These are phyloP conservation scores for Metarhizium rileyi DNA, from an alignment of 2,329 filamentous ascomycete genomes.

Conservation along the genomic window DNA sequence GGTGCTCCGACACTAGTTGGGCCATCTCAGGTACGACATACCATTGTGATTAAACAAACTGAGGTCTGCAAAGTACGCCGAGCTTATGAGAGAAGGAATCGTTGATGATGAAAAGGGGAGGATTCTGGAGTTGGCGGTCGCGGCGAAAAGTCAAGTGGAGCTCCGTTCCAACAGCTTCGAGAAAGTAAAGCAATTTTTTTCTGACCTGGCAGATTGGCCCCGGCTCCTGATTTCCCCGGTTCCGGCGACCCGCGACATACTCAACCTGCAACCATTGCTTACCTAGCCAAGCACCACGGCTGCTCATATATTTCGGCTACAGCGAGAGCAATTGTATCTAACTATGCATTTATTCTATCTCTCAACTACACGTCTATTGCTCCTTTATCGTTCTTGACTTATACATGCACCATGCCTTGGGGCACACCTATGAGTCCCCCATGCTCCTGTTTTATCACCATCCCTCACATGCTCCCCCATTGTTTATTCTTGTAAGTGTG, in stretches of 20 bases:
- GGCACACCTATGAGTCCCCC: background rate
- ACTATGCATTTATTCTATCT: background rate
- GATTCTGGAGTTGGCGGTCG: background rate
- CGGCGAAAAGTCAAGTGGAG: conserved; percentile 16
- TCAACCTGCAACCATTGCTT: background rate
- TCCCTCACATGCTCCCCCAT: background rate
- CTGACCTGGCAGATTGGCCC: background rate
- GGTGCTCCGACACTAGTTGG: background rate
- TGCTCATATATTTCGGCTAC: background rate
- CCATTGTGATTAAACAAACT: conserved; percentile 19
- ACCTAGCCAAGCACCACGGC: background rate
- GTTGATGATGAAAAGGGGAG: conserved; percentile 1
- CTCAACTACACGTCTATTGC: background rate
- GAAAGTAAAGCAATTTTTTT: conserved; percentile 29
- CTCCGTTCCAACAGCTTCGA: conserved; percentile 32
- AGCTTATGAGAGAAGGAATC: background rate
- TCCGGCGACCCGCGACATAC: conserved; percentile 13
- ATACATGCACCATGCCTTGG: background rate
- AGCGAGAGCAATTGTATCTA: background rate
- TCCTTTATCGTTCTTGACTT: background rate
- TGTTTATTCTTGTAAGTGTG: background rate
- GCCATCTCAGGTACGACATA: conserved; percentile 3
- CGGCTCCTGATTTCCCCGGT: conserved; percentile 25
- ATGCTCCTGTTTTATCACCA: background rate
- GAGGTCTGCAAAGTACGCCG: background rate